Evolutionary conservation across 192 early-diverging fungal species (phyloP), one percentile per base, ranked within the genome.

Genomic region (Podochytrium sp.): DNA sequence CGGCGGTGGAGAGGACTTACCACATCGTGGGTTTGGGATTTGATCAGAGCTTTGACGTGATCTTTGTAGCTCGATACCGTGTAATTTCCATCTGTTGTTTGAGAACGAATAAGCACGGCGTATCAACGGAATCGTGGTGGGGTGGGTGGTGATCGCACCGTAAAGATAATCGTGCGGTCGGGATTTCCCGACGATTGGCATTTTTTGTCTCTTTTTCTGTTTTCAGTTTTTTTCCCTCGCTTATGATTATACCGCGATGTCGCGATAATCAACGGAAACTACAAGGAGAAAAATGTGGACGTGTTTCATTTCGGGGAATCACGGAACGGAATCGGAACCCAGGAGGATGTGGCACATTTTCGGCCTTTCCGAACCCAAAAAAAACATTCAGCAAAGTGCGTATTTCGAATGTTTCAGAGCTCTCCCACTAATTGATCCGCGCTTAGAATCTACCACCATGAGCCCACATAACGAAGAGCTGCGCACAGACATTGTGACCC

Each of bases 401-500:
- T n/a, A n/a, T n/a, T n/a, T n/a, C n/a, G n/a, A n/a, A n/a, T 47
- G 10, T 47, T 47, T 20, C 43, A 20, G n/a, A 47, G 12, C 43
- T 47, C 43, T 47, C 20, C 43, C 10, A 47, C 10, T 14, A 47
- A 47, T n/a, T n/a, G n/a, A n/a, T n/a, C n/a, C n/a, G n/a, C n/a
- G n/a, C 10, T 20, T 47, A 14, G 10, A 47, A 47, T 10, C 43
- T 47, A 14, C 20, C 20, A 14, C 43, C 43, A 20, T 47, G 43
- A 47, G 25, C 55, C 23, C 12, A 10, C 52, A 55, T 6, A 55
- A 18, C 33, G 58, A 61, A 35, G 58, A 61, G 33, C 58, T 61
- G 4, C 58, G 58, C 33, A 61, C 53, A 56, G 94, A 96, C 85
- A 91, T 99, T 76, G 89, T 95, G 74, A 96, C 97, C 35, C 89